Evolutionary conservation across 768 basidiomycete species (phyloP).

Genomic region (Tricholoma saponaceum): DNA sequence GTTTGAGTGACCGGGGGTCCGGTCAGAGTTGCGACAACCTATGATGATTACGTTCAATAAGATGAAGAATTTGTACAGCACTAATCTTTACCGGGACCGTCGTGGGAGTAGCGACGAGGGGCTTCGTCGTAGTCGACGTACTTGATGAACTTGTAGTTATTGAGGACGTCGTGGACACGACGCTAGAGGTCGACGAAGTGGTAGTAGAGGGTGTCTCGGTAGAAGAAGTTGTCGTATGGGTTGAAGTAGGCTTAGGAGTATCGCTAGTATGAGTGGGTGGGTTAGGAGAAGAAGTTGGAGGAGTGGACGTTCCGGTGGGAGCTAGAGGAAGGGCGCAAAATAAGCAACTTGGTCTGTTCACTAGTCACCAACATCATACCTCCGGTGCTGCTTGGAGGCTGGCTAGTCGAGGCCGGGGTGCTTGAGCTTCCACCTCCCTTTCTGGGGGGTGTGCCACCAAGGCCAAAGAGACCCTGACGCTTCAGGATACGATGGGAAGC

Average conservation of each 20-base stretch:
- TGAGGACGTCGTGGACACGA: background rate
- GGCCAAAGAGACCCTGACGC: constrained; percentile 11
- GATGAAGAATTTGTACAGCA: background rate
- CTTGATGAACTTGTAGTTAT: constrained; percentile 9
- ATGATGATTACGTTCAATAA: constrained; percentile 1
- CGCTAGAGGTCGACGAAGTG: constrained; percentile 5
- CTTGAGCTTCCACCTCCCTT: background rate
- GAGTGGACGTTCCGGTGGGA: constrained; percentile 1
- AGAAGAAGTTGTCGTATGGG: constrained; percentile 9
- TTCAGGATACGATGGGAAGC: constrained; percentile 22
- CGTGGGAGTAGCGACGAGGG: constrained; percentile 5
- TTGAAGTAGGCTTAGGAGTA: background rate
- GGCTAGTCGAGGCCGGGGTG: background rate
- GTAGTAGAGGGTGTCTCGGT: constrained; percentile 1
- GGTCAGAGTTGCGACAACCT: constrained; percentile 13
- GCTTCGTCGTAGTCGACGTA: constrained; percentile 7
- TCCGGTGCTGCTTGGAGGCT: background rate
- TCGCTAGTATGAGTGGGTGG: background rate
- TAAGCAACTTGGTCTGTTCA: background rate
- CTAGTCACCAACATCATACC: background rate
- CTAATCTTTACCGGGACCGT: constrained; percentile 10
- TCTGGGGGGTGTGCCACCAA: too few species aligned
- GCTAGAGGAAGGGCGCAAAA: background rate
- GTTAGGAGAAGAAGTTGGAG: background rate
- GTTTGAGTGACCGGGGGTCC: constrained; percentile 10